Conservation (phyloP, 768 basidiomycete species). For the Panaeolus cyanescens region DNA sequence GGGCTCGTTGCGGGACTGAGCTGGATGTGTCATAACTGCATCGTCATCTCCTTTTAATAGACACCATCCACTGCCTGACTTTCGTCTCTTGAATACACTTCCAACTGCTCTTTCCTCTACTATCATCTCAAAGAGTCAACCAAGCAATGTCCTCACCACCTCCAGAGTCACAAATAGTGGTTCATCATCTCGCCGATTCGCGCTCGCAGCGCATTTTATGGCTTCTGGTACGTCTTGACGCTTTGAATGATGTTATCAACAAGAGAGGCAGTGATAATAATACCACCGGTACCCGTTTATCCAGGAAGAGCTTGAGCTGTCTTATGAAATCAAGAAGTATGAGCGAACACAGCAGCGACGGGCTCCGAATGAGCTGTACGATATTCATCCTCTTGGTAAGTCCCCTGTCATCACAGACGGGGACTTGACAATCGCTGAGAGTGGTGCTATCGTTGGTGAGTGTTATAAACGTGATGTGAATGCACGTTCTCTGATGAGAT, state of each 20-base stretch:
- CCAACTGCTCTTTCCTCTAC: background rate
- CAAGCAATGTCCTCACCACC: background rate
- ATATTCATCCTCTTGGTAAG: slow-evolving; percentile 46
- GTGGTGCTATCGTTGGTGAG: slow-evolving; percentile 45
- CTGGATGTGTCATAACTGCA: background rate
- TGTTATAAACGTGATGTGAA: background rate
- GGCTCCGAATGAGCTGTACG: slow-evolving; percentile 38
- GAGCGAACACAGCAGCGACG: slow-evolving; percentile 28
- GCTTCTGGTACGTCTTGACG: slow-evolving; percentile 35
- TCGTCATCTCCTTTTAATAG: background rate
- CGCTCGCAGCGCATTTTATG: slow-evolving; percentile 52
- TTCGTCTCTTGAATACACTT: background rate
- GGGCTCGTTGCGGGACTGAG: background rate
- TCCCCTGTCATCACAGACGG: slow-evolving; percentile 50
- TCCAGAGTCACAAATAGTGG: slow-evolving; percentile 8
- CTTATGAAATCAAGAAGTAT: slow-evolving; percentile 46
- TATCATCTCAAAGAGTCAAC: background rate
- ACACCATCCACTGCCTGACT: background rate
- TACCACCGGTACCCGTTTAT: background rate
- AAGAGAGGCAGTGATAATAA: background rate
- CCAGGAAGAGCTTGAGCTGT: slow-evolving; percentile 52
- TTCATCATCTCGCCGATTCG: slow-evolving; percentile 50
- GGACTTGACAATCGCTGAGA: slow-evolving; percentile 36
- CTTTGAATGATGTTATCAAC: background rate
- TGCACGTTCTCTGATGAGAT: background rate